These are phyloP conservation scores for Stereum hirsutum DNA, from an alignment of 1,284 basidiomycete species.

Conservation along the genomic window DNA sequence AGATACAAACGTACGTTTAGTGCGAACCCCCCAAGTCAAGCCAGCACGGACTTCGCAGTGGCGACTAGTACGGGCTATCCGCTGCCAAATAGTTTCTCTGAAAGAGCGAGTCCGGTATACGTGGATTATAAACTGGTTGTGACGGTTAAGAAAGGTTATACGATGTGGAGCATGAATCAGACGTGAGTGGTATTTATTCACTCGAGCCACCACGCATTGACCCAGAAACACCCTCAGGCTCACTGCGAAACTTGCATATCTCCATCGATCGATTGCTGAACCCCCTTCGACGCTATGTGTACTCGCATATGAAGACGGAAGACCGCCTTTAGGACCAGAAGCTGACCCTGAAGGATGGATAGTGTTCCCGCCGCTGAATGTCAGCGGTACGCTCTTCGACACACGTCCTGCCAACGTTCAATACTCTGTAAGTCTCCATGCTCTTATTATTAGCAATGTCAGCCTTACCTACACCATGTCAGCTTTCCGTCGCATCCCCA, in stretches of 20 bases:
- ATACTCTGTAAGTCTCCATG: constrained; percentile 26
- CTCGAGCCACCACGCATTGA: no score
- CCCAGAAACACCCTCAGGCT: constrained; percentile 11
- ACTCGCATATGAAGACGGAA: constrained; percentile 19
- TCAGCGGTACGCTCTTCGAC: constrained; percentile 36
- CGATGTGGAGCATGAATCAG: constrained; percentile 12
- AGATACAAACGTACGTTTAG: no score
- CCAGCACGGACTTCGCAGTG: no score
- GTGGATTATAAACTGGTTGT: constrained; percentile 29
- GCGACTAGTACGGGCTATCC: constrained; percentile 17
- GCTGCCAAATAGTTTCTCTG: constrained; percentile 27
- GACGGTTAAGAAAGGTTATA: no score
- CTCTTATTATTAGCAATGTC: not conserved
- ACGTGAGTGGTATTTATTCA: constrained; percentile 2
- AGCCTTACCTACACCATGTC: constrained; percentile 1
- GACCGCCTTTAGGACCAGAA: constrained; percentile 31
- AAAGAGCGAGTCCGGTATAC: constrained; percentile 27
- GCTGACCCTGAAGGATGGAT: constrained; percentile 42
- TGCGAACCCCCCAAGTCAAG: no score
- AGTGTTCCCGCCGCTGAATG: constrained; percentile 22
- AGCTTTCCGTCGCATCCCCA: constrained; percentile 48
- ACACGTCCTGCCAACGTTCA: constrained; percentile 27
- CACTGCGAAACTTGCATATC: constrained; percentile 27
- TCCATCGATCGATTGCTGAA: constrained; percentile 22
- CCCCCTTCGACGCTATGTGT: not conserved